Percentiles rank a stretch among this genome's conserved stretches.
phyloP scores from a whole-genome alignment of 2,329 filamentous ascomycete species.

The Epichloe festucae region DNA sequence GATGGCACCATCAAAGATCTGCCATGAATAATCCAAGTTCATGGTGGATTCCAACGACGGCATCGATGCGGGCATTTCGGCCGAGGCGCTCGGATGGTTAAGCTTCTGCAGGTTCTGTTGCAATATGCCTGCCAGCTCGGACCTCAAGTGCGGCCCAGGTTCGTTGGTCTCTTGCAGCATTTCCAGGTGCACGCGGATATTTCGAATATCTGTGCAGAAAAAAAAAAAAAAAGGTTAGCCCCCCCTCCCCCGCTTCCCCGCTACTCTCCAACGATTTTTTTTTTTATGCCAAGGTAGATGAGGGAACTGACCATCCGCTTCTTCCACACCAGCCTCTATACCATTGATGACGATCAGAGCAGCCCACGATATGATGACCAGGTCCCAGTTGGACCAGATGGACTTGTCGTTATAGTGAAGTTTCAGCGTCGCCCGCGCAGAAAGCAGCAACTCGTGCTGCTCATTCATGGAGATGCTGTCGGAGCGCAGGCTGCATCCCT shows the following conservation, averaged over 20 bases:
- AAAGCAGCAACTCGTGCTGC: slow-evolving; percentile 27
- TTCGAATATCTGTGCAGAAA: slow-evolving; percentile 12
- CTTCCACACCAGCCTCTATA: slow-evolving; percentile 26
- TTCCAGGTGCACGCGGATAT: slow-evolving; percentile 17
- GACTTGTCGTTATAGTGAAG: slow-evolving; percentile 26
- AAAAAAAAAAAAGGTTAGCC: not conserved
- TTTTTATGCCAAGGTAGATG: too few species aligned
- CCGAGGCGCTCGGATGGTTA: slow-evolving; percentile 9
- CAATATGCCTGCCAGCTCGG: slow-evolving; percentile 7
- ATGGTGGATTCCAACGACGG: slow-evolving; percentile 5
- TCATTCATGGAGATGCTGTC: slow-evolving; percentile 25
- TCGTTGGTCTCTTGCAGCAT: slow-evolving; percentile 17
- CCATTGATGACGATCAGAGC: slow-evolving; percentile 29
- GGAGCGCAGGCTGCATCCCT: slow-evolving; percentile 23
- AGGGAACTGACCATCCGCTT: slow-evolving; percentile 20
- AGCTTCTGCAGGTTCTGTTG: slow-evolving; percentile 15
- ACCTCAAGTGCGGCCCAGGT: slow-evolving; percentile 12
- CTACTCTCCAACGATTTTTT: too few species aligned
- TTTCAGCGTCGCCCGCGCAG: slow-evolving; percentile 26
- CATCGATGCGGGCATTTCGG: slow-evolving; percentile 1
- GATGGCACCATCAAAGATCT: slow-evolving; percentile 9
- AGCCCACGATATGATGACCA: slow-evolving; percentile 31
- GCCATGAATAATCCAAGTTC: slow-evolving; percentile 10
- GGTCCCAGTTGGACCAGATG: slow-evolving; percentile 31
- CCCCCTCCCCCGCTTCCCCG: too few species aligned